Percentiles rank a stretch among this genome's conserved stretches.
phyloP scores from a whole-genome alignment of 2,329 filamentous ascomycete species.

The Colletotrichum australisinense region DNA sequence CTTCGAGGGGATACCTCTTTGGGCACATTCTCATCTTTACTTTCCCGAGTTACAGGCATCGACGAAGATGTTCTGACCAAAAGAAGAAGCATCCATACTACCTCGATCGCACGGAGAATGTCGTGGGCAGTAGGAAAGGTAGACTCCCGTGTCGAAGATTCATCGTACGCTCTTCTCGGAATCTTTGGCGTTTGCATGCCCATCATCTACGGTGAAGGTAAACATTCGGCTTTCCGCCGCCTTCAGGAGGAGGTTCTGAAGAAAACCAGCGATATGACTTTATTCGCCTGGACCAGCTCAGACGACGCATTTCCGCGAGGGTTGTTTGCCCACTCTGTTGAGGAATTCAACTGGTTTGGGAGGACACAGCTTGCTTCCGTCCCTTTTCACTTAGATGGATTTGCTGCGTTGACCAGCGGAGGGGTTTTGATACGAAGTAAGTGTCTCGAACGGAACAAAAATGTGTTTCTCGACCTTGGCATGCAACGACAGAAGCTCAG shows the following conservation, averaged over 20 bases:
- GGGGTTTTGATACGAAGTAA: neutral
- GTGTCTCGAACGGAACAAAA: neutral
- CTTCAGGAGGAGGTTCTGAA: conserved; percentile 16
- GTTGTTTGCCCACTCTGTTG: neutral
- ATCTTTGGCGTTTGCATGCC: conserved; percentile 10
- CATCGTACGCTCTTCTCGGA: neutral
- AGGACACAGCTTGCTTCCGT: no score
- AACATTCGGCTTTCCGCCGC: neutral
- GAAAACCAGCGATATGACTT: neutral
- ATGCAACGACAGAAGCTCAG: neutral
- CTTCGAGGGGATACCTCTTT: neutral
- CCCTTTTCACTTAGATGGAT: neutral
- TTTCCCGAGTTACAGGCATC: neutral
- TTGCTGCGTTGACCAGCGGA: neutral
- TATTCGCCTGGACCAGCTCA: neutral
- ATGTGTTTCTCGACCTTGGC: neutral
- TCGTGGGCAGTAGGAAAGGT: neutral
- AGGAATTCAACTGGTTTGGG: neutral
- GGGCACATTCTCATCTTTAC: neutral
- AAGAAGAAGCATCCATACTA: neutral
- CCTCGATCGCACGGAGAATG: conserved; percentile 1
- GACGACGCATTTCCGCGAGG: neutral
- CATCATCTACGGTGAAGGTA: conserved; percentile 3
- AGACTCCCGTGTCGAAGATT: neutral
- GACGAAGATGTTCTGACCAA: neutral